These are phyloP conservation scores for Mycena albidolilacea DNA, from an alignment of 768 basidiomycete genomes.

Conservation along the genomic window DNA sequence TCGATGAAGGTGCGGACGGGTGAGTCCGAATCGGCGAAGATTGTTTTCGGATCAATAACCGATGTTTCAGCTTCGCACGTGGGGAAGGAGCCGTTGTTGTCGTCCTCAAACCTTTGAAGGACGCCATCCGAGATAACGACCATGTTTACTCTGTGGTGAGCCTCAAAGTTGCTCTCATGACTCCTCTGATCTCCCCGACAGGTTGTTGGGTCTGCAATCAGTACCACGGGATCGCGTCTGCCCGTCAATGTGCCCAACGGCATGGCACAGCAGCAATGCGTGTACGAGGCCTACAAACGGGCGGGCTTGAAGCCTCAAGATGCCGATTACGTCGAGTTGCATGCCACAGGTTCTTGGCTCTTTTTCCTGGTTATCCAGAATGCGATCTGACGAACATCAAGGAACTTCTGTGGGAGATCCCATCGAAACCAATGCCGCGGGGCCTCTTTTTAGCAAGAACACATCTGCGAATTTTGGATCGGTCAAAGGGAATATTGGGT, in stretches of 20 bases:
- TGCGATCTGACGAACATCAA: not conserved
- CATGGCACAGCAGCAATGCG: constrained; percentile 47
- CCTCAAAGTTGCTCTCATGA: not conserved
- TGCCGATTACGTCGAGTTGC: constrained; percentile 26
- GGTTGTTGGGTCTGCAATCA: constrained; percentile 51
- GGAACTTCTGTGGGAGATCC: constrained; percentile 56
- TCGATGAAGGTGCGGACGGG: constrained; percentile 23
- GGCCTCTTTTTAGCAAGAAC: not conserved
- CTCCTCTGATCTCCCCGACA: not conserved
- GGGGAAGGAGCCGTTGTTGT: constrained; percentile 43
- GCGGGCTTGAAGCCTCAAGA: not conserved
- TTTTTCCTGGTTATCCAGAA: not conserved
- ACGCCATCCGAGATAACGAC: constrained; percentile 49
- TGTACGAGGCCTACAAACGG: constrained; percentile 44
- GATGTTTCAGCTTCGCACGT: constrained; percentile 39
- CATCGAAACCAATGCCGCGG: constrained; percentile 19
- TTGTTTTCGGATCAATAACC: too few species aligned
- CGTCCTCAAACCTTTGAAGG: constrained; percentile 42
- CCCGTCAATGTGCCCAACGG: constrained; percentile 50
- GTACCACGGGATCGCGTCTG: constrained; percentile 45
- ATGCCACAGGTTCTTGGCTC: constrained; percentile 14
- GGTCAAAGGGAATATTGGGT: constrained; percentile 31
- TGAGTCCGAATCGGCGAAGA: not conserved
- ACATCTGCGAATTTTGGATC: not conserved
- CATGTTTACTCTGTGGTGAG: constrained; percentile 47